These are phyloP conservation scores for Pittosporum tobira DNA, from an alignment of 129 eudicot species.

Conservation along the genomic window DNA sequence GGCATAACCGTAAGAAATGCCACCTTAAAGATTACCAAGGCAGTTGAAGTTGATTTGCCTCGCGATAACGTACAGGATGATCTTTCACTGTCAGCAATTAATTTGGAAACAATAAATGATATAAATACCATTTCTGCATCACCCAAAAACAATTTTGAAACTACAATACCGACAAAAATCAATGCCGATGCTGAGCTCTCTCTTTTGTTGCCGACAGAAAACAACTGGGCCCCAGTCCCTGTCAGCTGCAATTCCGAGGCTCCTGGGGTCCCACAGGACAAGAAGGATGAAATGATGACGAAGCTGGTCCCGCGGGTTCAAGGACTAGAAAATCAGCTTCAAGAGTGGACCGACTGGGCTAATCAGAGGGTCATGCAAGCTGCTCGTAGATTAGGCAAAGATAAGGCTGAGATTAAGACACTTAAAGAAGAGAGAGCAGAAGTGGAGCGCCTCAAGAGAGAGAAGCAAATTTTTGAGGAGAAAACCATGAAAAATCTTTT, in stretches of 20 bases:
- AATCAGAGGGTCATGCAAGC: slow-evolving; percentile 97
- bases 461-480: slow-evolving; percentile 78
- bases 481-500: slow-evolving; percentile 83
- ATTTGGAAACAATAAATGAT: slow-evolving; percentile 10
- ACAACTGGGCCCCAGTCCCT: slow-evolving; percentile 24
- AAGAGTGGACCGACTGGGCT: slow-evolving; percentile 99
- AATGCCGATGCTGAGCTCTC: slow-evolving; percentile 80
- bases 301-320: slow-evolving; percentile 66
- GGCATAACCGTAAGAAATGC: slow-evolving; percentile 50
- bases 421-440: slow-evolving; percentile 87
- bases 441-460: slow-evolving; percentile 76
- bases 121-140: slow-evolving; percentile 18
- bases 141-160: slow-evolving; percentile 31
- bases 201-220: slow-evolving; percentile 54
- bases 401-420: slow-evolving; percentile 79
- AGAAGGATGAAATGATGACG: slow-evolving; percentile 69
- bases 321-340: slow-evolving; percentile 74
- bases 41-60: slow-evolving; percentile 37
- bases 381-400: slow-evolving; percentile 85
- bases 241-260: slow-evolving; percentile 22
- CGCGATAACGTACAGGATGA: slow-evolving; percentile 28
- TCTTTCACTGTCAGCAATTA: slow-evolving; percentile 25
- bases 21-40: slow-evolving; percentile 42
- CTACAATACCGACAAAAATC: slow-evolving; percentile 21
- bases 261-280: slow-evolving; percentile 47